These are phyloP conservation scores for Podaxis sp. DNA, from an alignment of 768 basidiomycete species.

Conservation along the genomic window DNA sequence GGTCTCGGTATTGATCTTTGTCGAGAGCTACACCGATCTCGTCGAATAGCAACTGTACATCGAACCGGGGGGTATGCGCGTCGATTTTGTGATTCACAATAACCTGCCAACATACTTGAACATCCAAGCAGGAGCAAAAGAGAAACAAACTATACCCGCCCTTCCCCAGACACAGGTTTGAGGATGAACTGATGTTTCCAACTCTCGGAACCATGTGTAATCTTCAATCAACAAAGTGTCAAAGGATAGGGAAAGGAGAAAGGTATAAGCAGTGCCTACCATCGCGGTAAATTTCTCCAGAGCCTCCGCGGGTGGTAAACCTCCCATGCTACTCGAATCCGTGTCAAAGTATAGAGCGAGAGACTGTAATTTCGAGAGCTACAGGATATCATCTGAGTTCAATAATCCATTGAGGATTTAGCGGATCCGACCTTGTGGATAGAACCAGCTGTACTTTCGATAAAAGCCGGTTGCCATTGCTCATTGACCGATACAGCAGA, in stretches of 20 bases:
- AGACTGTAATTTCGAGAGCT: constrained; percentile 85
- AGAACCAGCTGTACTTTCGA: constrained; percentile 80
- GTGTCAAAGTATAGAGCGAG: constrained; percentile 95
- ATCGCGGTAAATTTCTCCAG: constrained; percentile 70
- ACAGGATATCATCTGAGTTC: constrained; percentile 8
- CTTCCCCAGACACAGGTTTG: constrained; percentile 94
- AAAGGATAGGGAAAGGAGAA: neutral
- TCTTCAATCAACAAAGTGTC: constrained; percentile 24
- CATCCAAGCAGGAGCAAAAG: constrained; percentile 1
- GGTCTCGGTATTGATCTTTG: constrained; percentile 91
- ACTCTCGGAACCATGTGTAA: constrained; percentile 42
- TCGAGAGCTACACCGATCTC: constrained; percentile 92
- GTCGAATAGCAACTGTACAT: constrained; percentile 83
- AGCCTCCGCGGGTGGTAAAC: constrained; percentile 57
- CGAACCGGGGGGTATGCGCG: constrained; percentile 74
- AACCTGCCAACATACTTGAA: constrained; percentile 39
- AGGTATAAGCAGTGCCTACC: constrained; percentile 34
- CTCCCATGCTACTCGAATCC: constrained; percentile 77
- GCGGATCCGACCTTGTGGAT: constrained; percentile 72
- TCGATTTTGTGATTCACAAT: constrained; percentile 78
- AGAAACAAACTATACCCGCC: constrained; percentile 48
- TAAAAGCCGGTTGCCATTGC: constrained; percentile 86
- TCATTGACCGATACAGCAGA: constrained; percentile 86
- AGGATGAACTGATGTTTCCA: constrained; percentile 87
- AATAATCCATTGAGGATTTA: neutral